Evolutionary conservation across 2,329 filamentous ascomycete species (phyloP), one percentile per base, ranked within the genome.

Genomic region (Septoria petroselini): DNA sequence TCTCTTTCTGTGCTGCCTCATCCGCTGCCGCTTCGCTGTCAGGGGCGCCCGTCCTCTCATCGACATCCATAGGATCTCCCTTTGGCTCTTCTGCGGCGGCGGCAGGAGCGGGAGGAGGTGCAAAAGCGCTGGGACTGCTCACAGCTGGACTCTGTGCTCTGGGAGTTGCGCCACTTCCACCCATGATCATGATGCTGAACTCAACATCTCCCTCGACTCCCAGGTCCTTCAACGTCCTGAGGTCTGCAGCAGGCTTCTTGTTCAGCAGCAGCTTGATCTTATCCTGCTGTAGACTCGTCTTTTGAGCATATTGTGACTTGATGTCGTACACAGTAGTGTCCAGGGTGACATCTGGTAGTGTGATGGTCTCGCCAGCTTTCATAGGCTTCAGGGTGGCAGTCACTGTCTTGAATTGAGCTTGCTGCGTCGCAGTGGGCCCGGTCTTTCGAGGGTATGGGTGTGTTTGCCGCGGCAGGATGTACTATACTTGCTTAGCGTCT

Each of bases 121-220:
- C 48, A 15, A 42, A 45, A 21, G 50, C 50, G 17, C 55, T 57
- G 7, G 50, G 54, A 29, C 50, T 53, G 34, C 62, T 59, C 46
- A 70, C 67, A 39, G 73, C 72, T 0, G 72, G 74, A 30, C 74
- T 62, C 52, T 57, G 60, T 8, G 63, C 62, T 31, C 61, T 59
- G 0, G 70, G 62, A 14, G 67, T 67, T 9, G 52, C 45, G 2
- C 54, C 59, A 3, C 52, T 54, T 2, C 76, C 81, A 11, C 88
- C 90, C 66, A 95, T 82, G 15, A 96, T 78, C 90, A 97, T 97
- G 48, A 96, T 79, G 1, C 82, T 82, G 55, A 97, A 84, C 68
- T 95, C 90, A 0, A 91, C 75, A 8, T 62, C 14, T 61, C 30
- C 46, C 8, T 80, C 81, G 3, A 79, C 75, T 0, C 75, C 76